Base-by-base conservation (phyloP, 2,329 filamentous ascomycete species). In the Hypomyces perniciosus region DNA sequence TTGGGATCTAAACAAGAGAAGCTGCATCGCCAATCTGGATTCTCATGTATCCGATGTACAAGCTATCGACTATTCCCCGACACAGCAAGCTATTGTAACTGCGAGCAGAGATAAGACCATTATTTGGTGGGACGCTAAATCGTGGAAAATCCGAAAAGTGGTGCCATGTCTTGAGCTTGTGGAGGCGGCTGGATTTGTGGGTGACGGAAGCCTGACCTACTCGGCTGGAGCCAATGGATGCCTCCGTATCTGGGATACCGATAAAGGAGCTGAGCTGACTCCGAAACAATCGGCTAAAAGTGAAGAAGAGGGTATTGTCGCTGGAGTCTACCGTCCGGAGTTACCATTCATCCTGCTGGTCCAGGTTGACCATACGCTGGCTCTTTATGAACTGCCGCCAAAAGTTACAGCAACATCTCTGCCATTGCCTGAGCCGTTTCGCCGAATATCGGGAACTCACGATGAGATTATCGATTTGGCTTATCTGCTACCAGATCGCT, bases 391-490 rank as follows among this genome's bases (percentile, higher is more conserved):
- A 53, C 66, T 64, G 45, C 78, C 63, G 44, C 79, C 59, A 49
- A 69, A 71, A 52, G 62, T 65, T 8, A 56, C 70, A 35, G 47
- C 68, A 35, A 54, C 59, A 38, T 58, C 66, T 40, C 63, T 70
- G 54, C 62, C 69, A 52, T 62, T 61, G 56, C 76, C 64, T 61
- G 73, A 69, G 63, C 87, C 71, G 1, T 78, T 88, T 41, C 83
- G 88, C 58, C 82, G 90, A 41, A 95, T 99, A 58, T 96, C 92
- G 4, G 95, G 93, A 48, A 96, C 93, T 6, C 90, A 97, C 67
- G 95, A 99, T 65, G 93, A 99, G 67, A 90, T 99, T 47, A 96
- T 99, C 59, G 95, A 99, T 64, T 73, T 99, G 33, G 88, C 86
- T 30, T 96, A 93, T 62, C 76, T 97, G 49, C 82, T 93, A 2